A percentile compares a stretch with the other conserved stretches of the same genome.
These are phyloP conservation scores for Cercophora sp. DNA, from an alignment of 495 filamentous ascomycete species.

Conservation along the genomic window DNA sequence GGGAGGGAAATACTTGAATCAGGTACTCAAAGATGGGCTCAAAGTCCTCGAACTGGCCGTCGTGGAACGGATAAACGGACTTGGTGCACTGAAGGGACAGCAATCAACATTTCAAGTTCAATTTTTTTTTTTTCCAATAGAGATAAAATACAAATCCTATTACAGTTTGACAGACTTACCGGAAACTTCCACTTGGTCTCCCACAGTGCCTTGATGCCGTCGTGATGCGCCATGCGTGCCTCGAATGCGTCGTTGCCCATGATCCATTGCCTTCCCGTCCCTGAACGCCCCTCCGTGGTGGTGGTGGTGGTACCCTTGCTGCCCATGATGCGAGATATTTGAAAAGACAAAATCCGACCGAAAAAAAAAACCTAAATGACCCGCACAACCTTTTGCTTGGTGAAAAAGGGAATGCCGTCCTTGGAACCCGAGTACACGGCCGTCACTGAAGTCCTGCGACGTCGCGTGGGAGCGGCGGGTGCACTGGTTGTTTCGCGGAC, in stretches of 20 bases:
- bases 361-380: constrained; percentile 17
- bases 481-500: constrained; percentile 18
- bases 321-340: constrained; percentile 20
- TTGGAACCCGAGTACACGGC: constrained; percentile 23
- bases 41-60: constrained; percentile 66
- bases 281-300: background rate
- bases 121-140: background rate
- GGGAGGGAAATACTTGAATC: constrained; percentile 42
- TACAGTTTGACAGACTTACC: constrained; percentile 34
- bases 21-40: constrained; percentile 64
- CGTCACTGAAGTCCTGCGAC: constrained; percentile 25
- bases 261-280: constrained; percentile 24
- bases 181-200: constrained; percentile 76
- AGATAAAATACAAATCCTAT: background rate
- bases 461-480: constrained; percentile 12
- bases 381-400: constrained; percentile 29
- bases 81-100: constrained; percentile 47
- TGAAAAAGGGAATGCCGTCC: constrained; percentile 25
- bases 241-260: constrained; percentile 42
- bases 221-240: constrained; percentile 56
- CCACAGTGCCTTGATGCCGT: constrained; percentile 71
- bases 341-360: background rate
- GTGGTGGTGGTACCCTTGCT: background rate
- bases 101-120: constrained; percentile 2
- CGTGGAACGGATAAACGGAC: constrained; percentile 76